Percentiles rank a stretch among this genome's conserved stretches.
Evolutionary conservation across 129 eudicot species (phyloP).

Genomic region (Rutidosis leptorrhynchoides): DNA sequence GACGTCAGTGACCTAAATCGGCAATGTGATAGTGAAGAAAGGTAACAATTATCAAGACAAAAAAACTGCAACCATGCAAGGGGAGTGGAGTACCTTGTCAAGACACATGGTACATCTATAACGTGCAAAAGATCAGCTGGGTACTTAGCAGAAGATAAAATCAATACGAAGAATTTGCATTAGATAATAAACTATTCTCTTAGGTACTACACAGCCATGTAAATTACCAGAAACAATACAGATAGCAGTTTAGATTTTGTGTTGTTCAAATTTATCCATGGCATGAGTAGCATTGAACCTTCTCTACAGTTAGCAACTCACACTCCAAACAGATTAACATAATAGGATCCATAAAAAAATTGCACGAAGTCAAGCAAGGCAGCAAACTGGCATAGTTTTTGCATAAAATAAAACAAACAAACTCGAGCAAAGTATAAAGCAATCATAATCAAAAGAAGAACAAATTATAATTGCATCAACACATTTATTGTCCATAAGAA

Average conservation of each 20-base stretch:
- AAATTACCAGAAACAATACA: background rate
- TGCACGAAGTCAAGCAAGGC: background rate
- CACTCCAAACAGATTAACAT: background rate
- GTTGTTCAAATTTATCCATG: background rate
- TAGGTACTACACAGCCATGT: background rate
- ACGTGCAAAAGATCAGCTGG: background rate
- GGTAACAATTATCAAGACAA: conserved; percentile 12
- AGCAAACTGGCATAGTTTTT: background rate
- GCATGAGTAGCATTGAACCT: background rate
- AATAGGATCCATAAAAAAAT: background rate
- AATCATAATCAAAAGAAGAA: background rate
- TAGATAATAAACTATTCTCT: background rate
- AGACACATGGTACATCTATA: background rate
- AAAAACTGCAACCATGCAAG: background rate
- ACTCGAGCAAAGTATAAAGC: background rate
- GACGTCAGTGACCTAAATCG: background rate
- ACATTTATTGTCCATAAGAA: background rate
- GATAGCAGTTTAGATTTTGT: background rate
- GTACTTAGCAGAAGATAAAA: conserved; percentile 1
- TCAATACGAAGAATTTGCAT: background rate
- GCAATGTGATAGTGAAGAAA: background rate
- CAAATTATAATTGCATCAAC: background rate
- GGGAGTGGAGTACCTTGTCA: background rate
- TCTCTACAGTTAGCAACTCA: background rate
- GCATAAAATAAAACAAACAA: background rate